Conservation (phyloP, 495 filamentous ascomycete genomes). For the Pseudoneurospora amorphoporcata region DNA sequence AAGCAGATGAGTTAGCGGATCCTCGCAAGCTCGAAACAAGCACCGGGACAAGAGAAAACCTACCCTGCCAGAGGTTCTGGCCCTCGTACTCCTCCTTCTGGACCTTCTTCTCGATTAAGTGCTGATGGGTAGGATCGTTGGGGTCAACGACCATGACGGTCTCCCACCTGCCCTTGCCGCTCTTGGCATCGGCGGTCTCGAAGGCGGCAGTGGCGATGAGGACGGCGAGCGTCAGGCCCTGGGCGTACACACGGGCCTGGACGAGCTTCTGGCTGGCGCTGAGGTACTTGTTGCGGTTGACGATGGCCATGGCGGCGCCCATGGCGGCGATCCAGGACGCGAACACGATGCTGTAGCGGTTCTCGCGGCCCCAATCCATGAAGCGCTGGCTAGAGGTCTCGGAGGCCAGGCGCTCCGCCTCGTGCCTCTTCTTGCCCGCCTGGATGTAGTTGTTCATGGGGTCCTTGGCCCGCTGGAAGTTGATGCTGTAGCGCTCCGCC, state of each 20-base stretch:
- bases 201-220: conserved; percentile 79
- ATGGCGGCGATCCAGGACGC: conserved; percentile 77
- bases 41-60: conserved; percentile 13
- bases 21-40: not conserved
- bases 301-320: conserved; percentile 62
- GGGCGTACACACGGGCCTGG: conserved; percentile 96
- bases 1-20: conserved; percentile 6
- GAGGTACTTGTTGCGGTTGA: conserved; percentile 69
- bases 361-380: conserved; percentile 52
- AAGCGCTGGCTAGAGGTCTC: conserved; percentile 42
- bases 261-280: conserved; percentile 81
- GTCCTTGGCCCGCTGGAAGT: conserved; percentile 61
- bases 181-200: conserved; percentile 74
- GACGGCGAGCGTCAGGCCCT: conserved; percentile 84
- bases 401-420: conserved; percentile 26
- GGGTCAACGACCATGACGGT: conserved; percentile 63
- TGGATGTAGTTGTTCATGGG: conserved; percentile 57
- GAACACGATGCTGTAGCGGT: conserved; percentile 86
- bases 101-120: conserved; percentile 59
- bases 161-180: conserved; percentile 66
- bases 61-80: conserved; percentile 82
- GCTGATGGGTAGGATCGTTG: conserved; percentile 59
- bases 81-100: conserved; percentile 64
- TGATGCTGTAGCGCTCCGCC: conserved; percentile 69
- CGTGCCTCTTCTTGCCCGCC: conserved; percentile 32